Conservation (phyloP, 2,329 filamentous ascomycete species). For the Xylariaceae sp. region DNA sequence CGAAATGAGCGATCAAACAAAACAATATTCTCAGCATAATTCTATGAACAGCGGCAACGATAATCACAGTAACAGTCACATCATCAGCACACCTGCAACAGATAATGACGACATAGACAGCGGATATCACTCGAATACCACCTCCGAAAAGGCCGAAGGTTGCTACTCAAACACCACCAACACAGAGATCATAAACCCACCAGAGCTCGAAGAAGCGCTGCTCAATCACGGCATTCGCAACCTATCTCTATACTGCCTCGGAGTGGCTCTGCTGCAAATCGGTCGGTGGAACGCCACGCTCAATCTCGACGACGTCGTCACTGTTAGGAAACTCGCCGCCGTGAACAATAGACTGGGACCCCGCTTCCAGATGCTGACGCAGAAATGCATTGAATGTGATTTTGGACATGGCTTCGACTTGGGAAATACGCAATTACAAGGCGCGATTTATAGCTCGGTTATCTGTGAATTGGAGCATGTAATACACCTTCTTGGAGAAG, state of each 20-base stretch:
- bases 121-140: no score
- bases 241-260: conserved; percentile 25
- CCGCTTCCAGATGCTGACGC: conserved; percentile 22
- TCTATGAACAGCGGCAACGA: no score
- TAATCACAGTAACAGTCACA: no score
- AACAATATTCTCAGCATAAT: no score
- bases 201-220: neutral
- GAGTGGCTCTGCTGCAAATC: conserved; percentile 27
- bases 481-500: no score
- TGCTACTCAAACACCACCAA: no score
- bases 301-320: conserved; percentile 20
- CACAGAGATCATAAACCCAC: no score
- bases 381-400: conserved; percentile 24
- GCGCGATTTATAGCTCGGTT: conserved; percentile 19
- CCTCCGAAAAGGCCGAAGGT: no score
- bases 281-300: conserved; percentile 19
- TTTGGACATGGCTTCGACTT: conserved; percentile 24
- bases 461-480: conserved; percentile 16
- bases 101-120: no score
- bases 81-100: no score
- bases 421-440: conserved; percentile 12
- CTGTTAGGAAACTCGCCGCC: conserved; percentile 17
- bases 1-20: no score
- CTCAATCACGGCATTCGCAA: conserved; percentile 18
- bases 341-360: conserved; percentile 14